Conservation (phyloP, 192 early-diverging fungal genomes). For the Umbelopsis isabellina region DNA sequence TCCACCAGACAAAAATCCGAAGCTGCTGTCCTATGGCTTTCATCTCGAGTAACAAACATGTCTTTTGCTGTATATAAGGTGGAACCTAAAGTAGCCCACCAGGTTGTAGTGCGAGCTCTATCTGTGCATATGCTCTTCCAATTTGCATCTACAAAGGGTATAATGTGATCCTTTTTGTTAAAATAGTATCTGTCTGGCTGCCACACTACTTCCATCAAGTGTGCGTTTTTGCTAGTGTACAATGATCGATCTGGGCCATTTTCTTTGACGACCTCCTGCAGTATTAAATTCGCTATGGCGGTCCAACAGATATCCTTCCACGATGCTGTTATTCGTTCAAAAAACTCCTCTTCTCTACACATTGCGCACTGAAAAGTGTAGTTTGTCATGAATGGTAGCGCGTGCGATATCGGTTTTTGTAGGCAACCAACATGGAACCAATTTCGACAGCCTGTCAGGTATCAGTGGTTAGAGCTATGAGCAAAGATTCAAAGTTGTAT, state of each 20-base stretch:
- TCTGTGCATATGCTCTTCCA: slow-evolving; percentile 70
- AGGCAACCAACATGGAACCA: slow-evolving; percentile 69
- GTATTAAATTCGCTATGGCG: slow-evolving; percentile 63
- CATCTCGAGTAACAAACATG: slow-evolving; percentile 59
- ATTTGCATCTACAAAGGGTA: slow-evolving; percentile 65
- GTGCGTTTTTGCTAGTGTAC: slow-evolving; percentile 41
- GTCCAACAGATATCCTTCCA: slow-evolving; percentile 71
- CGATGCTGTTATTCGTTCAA: slow-evolving; percentile 60
- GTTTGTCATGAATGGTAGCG: slow-evolving; percentile 64
- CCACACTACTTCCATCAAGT: slow-evolving; percentile 40
- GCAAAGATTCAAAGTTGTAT: background rate
- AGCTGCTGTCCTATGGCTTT: slow-evolving; percentile 57
- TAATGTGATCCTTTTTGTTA: slow-evolving; percentile 66
- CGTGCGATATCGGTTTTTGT: slow-evolving; percentile 43
- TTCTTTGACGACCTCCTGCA: slow-evolving; percentile 49
- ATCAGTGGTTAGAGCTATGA: slow-evolving; percentile 1
- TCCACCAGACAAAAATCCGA: slow-evolving; percentile 63
- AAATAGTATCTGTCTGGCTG: slow-evolving; percentile 59
- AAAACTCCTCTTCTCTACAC: slow-evolving; percentile 53
- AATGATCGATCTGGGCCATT: slow-evolving; percentile 24
- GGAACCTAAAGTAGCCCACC: slow-evolving; percentile 72
- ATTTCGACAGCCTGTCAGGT: slow-evolving; percentile 54
- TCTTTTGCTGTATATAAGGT: slow-evolving; percentile 67
- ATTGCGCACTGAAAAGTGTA: slow-evolving; percentile 59
- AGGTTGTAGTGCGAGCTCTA: slow-evolving; percentile 62